Percentiles rank a stretch among this genome's conserved stretches.
These are phyloP conservation scores for Knoxdaviesia capensis DNA, from an alignment of 2,329 filamentous ascomycete genomes.

Conservation along the genomic window DNA sequence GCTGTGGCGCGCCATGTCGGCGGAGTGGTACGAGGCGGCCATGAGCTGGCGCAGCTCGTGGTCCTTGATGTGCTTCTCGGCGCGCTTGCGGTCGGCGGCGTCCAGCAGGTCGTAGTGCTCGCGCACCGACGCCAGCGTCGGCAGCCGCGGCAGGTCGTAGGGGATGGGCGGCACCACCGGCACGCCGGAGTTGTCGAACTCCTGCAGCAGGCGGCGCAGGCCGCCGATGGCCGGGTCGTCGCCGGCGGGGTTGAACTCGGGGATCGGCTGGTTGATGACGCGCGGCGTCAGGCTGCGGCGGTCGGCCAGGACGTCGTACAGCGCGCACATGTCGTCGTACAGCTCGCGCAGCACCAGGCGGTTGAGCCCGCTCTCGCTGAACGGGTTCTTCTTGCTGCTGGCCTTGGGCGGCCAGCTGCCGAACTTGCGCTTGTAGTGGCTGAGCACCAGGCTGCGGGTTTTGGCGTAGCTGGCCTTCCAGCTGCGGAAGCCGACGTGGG, in stretches of 20 bases:
- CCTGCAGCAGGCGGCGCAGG: slow-evolving; percentile 59
- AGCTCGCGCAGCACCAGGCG: slow-evolving; percentile 61
- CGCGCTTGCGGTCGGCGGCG: slow-evolving; percentile 54
- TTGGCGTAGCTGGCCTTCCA: slow-evolving; percentile 61
- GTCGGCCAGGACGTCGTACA: slow-evolving; percentile 82
- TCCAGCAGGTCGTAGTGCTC: slow-evolving; percentile 44
- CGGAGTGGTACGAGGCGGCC: slow-evolving; percentile 60
- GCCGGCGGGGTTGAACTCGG: slow-evolving; percentile 26
- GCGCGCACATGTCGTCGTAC: slow-evolving; percentile 65
- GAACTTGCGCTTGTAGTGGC: slow-evolving; percentile 40
- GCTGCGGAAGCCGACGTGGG: slow-evolving; percentile 58
- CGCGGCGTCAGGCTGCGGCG: slow-evolving; percentile 59
- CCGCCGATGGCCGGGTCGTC: slow-evolving; percentile 44
- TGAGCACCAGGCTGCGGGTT: slow-evolving; percentile 53
- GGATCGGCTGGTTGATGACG: slow-evolving; percentile 32
- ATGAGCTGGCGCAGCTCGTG: slow-evolving; percentile 60
- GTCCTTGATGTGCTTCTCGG: slow-evolving; percentile 52
- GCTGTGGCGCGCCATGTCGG: slow-evolving; percentile 15
- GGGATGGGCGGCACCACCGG: slow-evolving; percentile 83
- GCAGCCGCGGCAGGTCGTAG: slow-evolving; percentile 68
- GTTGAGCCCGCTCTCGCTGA: slow-evolving; percentile 73
- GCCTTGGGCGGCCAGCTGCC: slow-evolving; percentile 79
- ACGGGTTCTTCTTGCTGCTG: slow-evolving; percentile 75
- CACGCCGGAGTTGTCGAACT: slow-evolving; percentile 76
- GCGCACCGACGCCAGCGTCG: slow-evolving; percentile 44